Evolutionary conservation across 176 grass and related monocot genomes (phyloP).

Genomic region (barley (Hordeum vulgare)): MorexV3_pseudomolecules_assembly NC_058518.1:389572061-389572560

Average conservation of each 20-base stretch:
- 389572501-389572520: slow-evolving; percentile 71
- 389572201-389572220: slow-evolving; percentile 76
- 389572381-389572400: slow-evolving; percentile 47
- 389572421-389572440: too few species aligned
- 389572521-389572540: slow-evolving; percentile 59
- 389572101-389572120: too few species aligned
- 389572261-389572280: slow-evolving; percentile 41
- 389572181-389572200: slow-evolving; percentile 53
- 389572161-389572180: slow-evolving; percentile 31
- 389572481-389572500: too few species aligned
- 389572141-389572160: slow-evolving; percentile 59
- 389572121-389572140: too few species aligned
- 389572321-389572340: neutral
- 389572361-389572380: neutral
- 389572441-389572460: too few species aligned
- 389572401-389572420: slow-evolving; percentile 27
- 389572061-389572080: too few species aligned
- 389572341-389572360: slow-evolving; percentile 3
- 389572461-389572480: too few species aligned
- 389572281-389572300: neutral
- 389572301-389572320: neutral
- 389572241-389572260: slow-evolving; percentile 26
- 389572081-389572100: too few species aligned
- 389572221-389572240: slow-evolving; percentile 65
- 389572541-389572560: slow-evolving; percentile 69